Conservation (phyloP, 2,329 filamentous ascomycete genomes). For the Penicillium sp. region DNA sequence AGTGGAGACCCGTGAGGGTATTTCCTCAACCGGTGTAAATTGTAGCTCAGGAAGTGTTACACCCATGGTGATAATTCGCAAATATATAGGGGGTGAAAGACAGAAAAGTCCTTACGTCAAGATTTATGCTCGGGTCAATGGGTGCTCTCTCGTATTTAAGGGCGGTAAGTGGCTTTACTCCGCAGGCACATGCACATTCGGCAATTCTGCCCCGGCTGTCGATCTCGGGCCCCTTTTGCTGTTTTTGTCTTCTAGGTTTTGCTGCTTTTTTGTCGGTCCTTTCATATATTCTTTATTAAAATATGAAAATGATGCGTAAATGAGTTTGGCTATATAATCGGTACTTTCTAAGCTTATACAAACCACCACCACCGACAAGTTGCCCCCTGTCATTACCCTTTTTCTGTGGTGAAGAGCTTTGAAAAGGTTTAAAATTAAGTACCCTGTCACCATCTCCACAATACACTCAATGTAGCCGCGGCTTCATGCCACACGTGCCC, state of each 20-base stretch:
- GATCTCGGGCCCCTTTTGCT: slow-evolving; percentile 5
- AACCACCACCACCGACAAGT: no score
- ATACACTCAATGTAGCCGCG: slow-evolving; percentile 9
- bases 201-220: slow-evolving; percentile 5
- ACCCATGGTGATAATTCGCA: slow-evolving; percentile 31
- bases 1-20: slow-evolving; percentile 60
- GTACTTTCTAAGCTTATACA: no score
- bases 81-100: neutral
- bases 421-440: neutral
- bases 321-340: no score
- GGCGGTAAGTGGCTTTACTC: slow-evolving; percentile 4
- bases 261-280: no score
- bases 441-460: neutral
- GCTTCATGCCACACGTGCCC: slow-evolving; percentile 13
- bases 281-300: neutral
- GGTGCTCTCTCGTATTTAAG: neutral
- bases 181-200: slow-evolving; percentile 18
- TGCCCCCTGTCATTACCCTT: no score
- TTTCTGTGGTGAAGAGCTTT: neutral
- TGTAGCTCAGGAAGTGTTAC: slow-evolving; percentile 49
- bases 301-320: no score
- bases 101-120: neutral
- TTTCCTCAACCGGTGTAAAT: slow-evolving; percentile 64
- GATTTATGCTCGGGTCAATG: neutral
- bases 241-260: neutral